A percentile compares a stretch with the other conserved stretches of the same genome.
These are phyloP conservation scores for Golovinomyces cichoracearum DNA, from an alignment of 2,329 filamentous ascomycete genomes.

Conservation along the genomic window DNA sequence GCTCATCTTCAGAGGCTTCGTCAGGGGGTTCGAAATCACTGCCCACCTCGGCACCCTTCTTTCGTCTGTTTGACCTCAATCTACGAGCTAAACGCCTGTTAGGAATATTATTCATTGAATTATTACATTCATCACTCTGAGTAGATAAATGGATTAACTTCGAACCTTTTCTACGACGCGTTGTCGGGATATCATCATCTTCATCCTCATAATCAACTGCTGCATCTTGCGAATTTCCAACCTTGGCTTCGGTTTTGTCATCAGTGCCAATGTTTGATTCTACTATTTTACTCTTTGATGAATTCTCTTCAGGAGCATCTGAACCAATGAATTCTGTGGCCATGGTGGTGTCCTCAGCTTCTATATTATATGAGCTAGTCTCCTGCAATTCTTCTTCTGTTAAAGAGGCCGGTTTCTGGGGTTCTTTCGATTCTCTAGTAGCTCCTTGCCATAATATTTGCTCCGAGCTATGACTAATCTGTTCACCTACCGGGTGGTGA, in stretches of 20 bases:
- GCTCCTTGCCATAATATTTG: constrained; percentile 14
- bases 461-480: constrained; percentile 32
- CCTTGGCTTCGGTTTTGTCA: not conserved
- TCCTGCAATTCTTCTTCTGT: constrained; percentile 16
- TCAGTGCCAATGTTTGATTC: not conserved
- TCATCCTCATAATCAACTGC: constrained; percentile 11
- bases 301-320: constrained; percentile 9
- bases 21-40: constrained; percentile 15
- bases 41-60: constrained; percentile 10
- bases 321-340: constrained; percentile 10
- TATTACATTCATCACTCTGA: constrained; percentile 21
- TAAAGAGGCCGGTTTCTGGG: constrained; percentile 12
- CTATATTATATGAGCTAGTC: constrained; percentile 13
- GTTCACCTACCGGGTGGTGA: constrained; percentile 33
- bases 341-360: constrained; percentile 6
- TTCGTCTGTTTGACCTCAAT: constrained; percentile 9
- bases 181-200: constrained; percentile 16
- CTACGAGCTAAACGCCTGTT: constrained; percentile 13
- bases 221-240: not conserved
- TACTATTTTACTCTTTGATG: constrained; percentile 4
- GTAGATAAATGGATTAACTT: constrained; percentile 7
- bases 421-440: constrained; percentile 12
- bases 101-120: constrained; percentile 13
- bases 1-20: constrained; percentile 26
- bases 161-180: constrained; percentile 17